Conservation (phyloP, 129 eudicot species). For the Chrysanthemum seticuspe region DNA sequence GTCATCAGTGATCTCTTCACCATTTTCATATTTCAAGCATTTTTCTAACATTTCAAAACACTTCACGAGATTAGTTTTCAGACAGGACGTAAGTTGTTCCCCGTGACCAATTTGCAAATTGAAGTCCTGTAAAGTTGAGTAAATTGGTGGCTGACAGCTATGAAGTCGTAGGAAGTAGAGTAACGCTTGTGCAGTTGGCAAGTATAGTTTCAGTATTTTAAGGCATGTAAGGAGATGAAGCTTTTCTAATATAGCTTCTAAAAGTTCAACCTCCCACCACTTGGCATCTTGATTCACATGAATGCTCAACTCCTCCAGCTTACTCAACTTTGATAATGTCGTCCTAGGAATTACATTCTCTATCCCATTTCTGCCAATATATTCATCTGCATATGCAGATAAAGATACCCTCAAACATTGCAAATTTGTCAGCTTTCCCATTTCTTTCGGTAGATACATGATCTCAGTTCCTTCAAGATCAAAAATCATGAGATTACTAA, state of each 20-base stretch:
- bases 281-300: slow-evolving; percentile 27
- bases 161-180: no score
- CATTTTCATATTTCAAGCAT: no score
- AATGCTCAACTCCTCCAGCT: slow-evolving; percentile 35
- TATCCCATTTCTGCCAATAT: background rate
- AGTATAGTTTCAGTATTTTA: slow-evolving; percentile 27
- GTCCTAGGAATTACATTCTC: slow-evolving; percentile 24
- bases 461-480: slow-evolving; percentile 40
- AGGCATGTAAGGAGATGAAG: slow-evolving; percentile 23
- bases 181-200: slow-evolving; percentile 28
- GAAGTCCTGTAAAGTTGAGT: no score
- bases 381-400: slow-evolving; percentile 23
- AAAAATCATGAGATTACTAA: slow-evolving; percentile 33
- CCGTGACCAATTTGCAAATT: no score
- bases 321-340: slow-evolving; percentile 27
- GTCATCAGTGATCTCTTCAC: no score
- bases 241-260: slow-evolving; percentile 28
- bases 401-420: slow-evolving; percentile 31
- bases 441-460: slow-evolving; percentile 31
- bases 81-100: no score
- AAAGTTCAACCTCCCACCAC: slow-evolving; percentile 35
- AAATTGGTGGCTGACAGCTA: no score
- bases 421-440: slow-evolving; percentile 17
- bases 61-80: no score
- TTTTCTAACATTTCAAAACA: no score